phyloP scores from a whole-genome alignment of 306 rosid genomes.

The Sophora flavescens region DNA sequence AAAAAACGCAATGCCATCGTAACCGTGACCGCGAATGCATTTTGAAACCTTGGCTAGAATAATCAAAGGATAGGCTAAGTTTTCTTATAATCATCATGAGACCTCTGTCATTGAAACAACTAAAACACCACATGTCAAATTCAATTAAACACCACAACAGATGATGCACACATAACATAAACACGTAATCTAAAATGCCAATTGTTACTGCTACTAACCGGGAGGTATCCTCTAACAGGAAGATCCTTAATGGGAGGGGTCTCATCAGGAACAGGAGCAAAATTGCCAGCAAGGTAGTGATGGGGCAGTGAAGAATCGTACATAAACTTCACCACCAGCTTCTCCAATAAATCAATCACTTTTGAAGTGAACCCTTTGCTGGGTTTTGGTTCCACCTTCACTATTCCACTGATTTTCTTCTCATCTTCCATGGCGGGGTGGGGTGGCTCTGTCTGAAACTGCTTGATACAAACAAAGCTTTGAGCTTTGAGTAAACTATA shows the following conservation, averaged over 20 bases:
- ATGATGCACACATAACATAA: neutral
- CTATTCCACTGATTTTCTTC: conserved; percentile 45
- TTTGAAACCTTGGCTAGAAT: neutral
- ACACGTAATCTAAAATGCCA: neutral
- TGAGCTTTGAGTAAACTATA: neutral
- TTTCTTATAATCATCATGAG: conserved; percentile 15
- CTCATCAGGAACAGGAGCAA: conserved; percentile 78
- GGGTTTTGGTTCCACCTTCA: conserved; percentile 76
- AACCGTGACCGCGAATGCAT: no score
- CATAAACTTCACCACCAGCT: conserved; percentile 71
- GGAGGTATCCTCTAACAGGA: conserved; percentile 70
- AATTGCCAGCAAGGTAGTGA: conserved; percentile 81
- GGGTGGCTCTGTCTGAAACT: neutral
- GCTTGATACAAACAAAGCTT: neutral
- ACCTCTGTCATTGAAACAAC: neutral
- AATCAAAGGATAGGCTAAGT: conserved; percentile 17
- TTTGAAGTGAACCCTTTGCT: conserved; percentile 68
- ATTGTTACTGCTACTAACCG: conserved; percentile 63
- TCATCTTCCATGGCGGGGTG: conserved; percentile 44
- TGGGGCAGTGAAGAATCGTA: conserved; percentile 71
- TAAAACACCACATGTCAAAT: conserved; percentile 1
- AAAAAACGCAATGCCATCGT: no score
- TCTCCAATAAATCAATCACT: conserved; percentile 71
- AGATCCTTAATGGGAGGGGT: conserved; percentile 84
- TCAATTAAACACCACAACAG: conserved; percentile 5